Conservation (phyloP, 257 asterid genomes). For the Rubia yunnanensis region DNA sequence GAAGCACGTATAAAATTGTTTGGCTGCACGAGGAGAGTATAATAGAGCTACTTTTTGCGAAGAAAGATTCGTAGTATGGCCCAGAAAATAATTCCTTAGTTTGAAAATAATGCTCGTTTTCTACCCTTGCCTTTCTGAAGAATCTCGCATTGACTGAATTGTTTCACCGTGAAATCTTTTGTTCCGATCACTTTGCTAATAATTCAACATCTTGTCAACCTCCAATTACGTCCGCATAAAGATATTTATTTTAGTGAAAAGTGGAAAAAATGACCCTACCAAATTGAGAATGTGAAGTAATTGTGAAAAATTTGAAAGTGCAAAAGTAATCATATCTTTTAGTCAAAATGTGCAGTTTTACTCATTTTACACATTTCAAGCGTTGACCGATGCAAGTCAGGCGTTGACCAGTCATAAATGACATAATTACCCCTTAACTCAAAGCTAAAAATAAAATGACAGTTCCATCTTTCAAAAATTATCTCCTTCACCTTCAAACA, state of each 20-base stretch:
- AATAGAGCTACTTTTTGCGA: not conserved
- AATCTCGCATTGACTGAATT: slow-evolving; percentile 1
- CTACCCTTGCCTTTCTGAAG: not conserved
- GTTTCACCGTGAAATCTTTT: not conserved
- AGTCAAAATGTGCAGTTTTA: no score
- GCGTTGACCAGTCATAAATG: no score
- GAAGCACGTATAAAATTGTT: not conserved
- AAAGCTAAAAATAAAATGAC: no score
- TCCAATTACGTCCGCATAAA: not conserved
- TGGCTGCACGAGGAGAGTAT: not conserved
- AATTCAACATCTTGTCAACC: not conserved
- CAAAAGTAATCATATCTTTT: no score
- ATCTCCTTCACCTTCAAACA: no score
- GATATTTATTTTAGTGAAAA: no score
- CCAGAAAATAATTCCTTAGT: not conserved
- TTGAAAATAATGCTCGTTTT: slow-evolving; percentile 4
- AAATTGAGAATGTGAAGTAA: no score
- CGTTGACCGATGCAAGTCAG: no score
- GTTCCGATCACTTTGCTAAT: not conserved
- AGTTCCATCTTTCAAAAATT: no score
- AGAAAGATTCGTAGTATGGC: slow-evolving; percentile 5
- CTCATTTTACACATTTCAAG: no score
- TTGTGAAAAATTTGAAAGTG: not conserved
- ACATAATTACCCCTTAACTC: no score
- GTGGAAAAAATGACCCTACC: no score